Percentiles rank a stretch among this genome's conserved stretches.
phyloP scores from a whole-genome alignment of 2,329 filamentous ascomycete species.

The Fusarium burgessii region DNA sequence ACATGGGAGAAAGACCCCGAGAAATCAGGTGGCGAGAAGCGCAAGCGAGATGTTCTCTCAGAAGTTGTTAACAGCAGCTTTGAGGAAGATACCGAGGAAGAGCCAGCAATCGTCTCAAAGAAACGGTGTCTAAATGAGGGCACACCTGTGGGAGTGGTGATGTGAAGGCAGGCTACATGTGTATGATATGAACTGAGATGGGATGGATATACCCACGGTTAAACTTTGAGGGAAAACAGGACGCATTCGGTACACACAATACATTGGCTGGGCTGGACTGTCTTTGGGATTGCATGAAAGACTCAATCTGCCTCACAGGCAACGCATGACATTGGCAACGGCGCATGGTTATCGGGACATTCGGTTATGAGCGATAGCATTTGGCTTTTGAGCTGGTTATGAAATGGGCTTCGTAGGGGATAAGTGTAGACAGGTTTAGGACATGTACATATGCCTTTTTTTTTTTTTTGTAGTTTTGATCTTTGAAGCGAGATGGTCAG shows the following conservation, averaged over 20 bases:
- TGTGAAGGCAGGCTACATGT: conserved; percentile 32
- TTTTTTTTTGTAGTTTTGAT: conserved; percentile 18
- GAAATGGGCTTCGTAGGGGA: conserved; percentile 3
- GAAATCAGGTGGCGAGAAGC: conserved; percentile 48
- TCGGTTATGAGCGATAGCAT: conserved; percentile 17
- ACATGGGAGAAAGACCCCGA: conserved; percentile 59
- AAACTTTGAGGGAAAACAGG: conserved; percentile 25
- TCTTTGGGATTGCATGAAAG: conserved; percentile 32
- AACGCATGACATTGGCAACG: conserved; percentile 34
- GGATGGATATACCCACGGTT: conserved; percentile 20
- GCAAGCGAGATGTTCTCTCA: conserved; percentile 52
- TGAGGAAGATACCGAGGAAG: conserved; percentile 53
- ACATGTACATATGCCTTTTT: conserved; percentile 29
- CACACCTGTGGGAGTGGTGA: conserved; percentile 48
- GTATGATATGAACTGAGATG: conserved; percentile 3
- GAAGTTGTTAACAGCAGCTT: conserved; percentile 58
- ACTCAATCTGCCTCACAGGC: conserved; percentile 38
- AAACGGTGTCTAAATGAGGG: conserved; percentile 51
- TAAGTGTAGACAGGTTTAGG: neutral
- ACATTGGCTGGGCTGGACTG: conserved; percentile 16
- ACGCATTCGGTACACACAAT: conserved; percentile 21
- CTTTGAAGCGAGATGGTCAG: neutral
- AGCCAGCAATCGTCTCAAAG: conserved; percentile 49
- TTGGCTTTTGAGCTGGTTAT: conserved; percentile 11
- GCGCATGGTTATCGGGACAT: conserved; percentile 16